Percentiles rank a stretch among this genome's conserved stretches.
phyloP scores from a whole-genome alignment of 2,329 filamentous ascomycete genomes.

The Apiospora sp. region DNA sequence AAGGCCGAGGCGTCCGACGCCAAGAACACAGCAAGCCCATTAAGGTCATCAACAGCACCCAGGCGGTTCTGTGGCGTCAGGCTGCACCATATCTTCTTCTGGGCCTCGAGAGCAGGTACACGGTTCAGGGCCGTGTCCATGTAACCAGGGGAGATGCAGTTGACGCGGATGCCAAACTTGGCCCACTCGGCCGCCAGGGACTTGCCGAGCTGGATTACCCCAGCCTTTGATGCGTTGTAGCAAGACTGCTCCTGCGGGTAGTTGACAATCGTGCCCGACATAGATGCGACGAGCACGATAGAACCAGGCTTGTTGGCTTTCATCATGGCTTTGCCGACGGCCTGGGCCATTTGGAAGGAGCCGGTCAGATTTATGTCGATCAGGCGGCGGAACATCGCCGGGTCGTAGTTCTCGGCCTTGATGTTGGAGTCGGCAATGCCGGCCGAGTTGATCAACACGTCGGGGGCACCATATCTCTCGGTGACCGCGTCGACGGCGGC shows the following conservation, averaged over 20 bases:
- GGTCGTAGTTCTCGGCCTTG: constrained; percentile 79
- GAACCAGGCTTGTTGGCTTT: constrained; percentile 73
- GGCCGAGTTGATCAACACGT: constrained; percentile 81
- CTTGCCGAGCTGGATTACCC: constrained; percentile 79
- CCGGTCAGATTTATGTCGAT: constrained; percentile 86
- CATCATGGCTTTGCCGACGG: constrained; percentile 78
- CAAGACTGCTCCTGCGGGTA: constrained; percentile 84
- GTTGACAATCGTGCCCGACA: constrained; percentile 87
- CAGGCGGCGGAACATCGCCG: constrained; percentile 78
- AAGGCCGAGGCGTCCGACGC: constrained; percentile 76
- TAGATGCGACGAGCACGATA: constrained; percentile 79
- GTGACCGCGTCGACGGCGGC: constrained; percentile 73
- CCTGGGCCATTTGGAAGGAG: constrained; percentile 78
- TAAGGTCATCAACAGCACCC: constrained; percentile 77
- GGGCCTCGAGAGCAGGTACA: constrained; percentile 77
- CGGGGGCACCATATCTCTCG: constrained; percentile 71
- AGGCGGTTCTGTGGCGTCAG: constrained; percentile 78
- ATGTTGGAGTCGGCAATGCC: constrained; percentile 87
- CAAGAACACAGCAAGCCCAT: constrained; percentile 79
- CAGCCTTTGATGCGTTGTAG: constrained; percentile 87
- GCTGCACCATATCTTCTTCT: constrained; percentile 83
- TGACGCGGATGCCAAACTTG: constrained; percentile 81
- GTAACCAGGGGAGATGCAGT: constrained; percentile 85
- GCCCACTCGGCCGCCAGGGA: constrained; percentile 87
- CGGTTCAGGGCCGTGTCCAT: constrained; percentile 87